These are phyloP conservation scores for Calocera cornea DNA, from an alignment of 768 basidiomycete genomes.

Conservation along the genomic window DNA sequence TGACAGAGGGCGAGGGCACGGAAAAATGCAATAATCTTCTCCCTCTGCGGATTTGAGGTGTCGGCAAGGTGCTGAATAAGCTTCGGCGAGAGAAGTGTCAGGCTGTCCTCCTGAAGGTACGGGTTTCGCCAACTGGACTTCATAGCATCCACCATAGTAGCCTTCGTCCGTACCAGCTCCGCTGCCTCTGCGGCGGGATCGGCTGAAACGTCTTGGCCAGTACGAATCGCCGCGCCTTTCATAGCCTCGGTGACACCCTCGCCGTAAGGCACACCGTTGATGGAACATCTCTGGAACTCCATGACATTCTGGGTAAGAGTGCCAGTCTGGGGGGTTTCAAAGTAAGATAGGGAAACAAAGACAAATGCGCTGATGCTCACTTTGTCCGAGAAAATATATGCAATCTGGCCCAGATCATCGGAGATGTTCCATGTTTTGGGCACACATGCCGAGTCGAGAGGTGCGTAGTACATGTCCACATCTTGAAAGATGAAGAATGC, in stretches of 20 bases:
- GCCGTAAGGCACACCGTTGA: constrained; percentile 72
- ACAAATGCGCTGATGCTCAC: neutral
- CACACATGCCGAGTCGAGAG: constrained; percentile 74
- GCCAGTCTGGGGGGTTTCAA: constrained; percentile 38
- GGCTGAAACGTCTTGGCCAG: constrained; percentile 51
- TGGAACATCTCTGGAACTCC: constrained; percentile 95
- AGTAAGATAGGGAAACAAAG: neutral
- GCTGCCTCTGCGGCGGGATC: constrained; percentile 59
- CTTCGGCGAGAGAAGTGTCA: constrained; percentile 79
- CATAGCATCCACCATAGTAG: constrained; percentile 63
- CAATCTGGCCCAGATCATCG: constrained; percentile 96
- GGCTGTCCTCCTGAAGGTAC: constrained; percentile 61
- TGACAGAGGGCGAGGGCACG: constrained; percentile 92
- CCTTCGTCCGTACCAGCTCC: constrained; percentile 51
- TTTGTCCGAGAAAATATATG: constrained; percentile 88
- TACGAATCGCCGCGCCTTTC: constrained; percentile 74
- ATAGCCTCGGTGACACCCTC: constrained; percentile 94
- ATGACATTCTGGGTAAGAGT: constrained; percentile 97
- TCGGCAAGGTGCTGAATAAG: constrained; percentile 67
- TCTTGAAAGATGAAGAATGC: constrained; percentile 95
- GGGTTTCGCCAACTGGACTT: constrained; percentile 76
- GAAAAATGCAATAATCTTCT: constrained; percentile 71
- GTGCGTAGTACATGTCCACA: constrained; percentile 87
- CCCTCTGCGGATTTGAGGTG: constrained; percentile 43
- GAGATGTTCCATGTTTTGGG: constrained; percentile 99